These are phyloP conservation scores for Grosmannia huntii DNA, from an alignment of 2,329 filamentous ascomycete species.

Conservation along the genomic window DNA sequence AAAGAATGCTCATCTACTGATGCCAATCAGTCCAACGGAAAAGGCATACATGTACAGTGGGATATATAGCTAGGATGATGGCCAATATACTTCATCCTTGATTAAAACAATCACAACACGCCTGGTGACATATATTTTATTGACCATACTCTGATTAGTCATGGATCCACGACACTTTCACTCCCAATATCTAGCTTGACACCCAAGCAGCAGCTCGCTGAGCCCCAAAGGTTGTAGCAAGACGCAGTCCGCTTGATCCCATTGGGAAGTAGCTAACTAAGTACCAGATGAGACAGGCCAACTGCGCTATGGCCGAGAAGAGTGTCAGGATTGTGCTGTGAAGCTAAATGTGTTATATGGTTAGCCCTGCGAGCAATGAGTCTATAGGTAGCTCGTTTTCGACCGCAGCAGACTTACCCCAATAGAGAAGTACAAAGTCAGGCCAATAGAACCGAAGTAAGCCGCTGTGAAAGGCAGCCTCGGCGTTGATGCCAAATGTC, in stretches of 20 bases:
- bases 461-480: conserved; percentile 85
- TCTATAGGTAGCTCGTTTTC: background rate
- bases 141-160: background rate
- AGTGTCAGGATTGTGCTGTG: conserved; percentile 76
- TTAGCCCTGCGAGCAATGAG: conserved; percentile 9
- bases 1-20: no score
- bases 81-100: no score
- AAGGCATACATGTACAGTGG: no score
- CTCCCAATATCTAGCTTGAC: conserved; percentile 41
- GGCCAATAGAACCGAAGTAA: conserved; percentile 83
- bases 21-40: no score
- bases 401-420: conserved; percentile 42
- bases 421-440: conserved; percentile 86
- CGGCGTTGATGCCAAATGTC: conserved; percentile 72
- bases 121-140: background rate
- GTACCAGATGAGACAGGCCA: conserved; percentile 81
- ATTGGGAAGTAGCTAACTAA: conserved; percentile 96
- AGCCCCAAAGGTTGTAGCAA: conserved; percentile 77
- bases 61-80: no score
- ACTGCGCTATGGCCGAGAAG: conserved; percentile 69
- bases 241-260: conserved; percentile 76
- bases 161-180: background rate
- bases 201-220: conserved; percentile 81
- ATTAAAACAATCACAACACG: background rate
- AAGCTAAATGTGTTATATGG: conserved; percentile 39